phyloP scores from a whole-genome alignment of 345 rosid genomes.

The Eucalyptus tenuipes region DNA sequence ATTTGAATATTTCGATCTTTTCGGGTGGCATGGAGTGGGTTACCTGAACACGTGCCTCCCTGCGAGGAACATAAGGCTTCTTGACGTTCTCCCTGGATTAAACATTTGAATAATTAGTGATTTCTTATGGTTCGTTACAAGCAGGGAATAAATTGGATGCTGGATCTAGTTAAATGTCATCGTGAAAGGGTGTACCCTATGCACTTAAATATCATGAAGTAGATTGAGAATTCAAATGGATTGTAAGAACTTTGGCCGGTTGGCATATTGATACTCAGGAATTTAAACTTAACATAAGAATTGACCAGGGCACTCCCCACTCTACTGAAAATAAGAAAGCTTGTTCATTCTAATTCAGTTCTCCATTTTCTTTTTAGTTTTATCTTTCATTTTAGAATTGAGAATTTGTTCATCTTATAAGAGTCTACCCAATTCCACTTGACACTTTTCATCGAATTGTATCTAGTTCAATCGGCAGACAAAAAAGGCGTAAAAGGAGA shows the following conservation, averaged over 20 bases:
- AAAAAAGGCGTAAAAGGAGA: neutral
- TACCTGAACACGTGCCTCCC: constrained; percentile 64
- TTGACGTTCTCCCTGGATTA: constrained; percentile 49
- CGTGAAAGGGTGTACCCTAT: neutral
- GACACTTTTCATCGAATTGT: neutral
- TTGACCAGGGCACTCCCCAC: neutral
- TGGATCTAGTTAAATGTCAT: neutral
- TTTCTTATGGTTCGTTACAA: neutral
- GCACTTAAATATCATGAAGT: neutral
- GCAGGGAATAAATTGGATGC: neutral
- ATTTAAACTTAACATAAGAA: neutral
- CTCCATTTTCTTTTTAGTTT: neutral
- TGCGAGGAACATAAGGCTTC: constrained; percentile 66
- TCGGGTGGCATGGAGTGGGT: constrained; percentile 82
- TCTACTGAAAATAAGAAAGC: neutral
- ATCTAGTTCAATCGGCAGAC: neutral
- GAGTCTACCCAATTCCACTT: neutral
- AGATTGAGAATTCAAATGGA: neutral
- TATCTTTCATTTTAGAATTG: neutral
- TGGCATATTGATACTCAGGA: neutral
- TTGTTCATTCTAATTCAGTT: neutral
- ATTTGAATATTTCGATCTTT: constrained; percentile 79
- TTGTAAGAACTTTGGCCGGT: neutral
- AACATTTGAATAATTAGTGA: neutral
- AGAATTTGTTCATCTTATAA: neutral